Evolutionary conservation across 1,284 basidiomycete species (phyloP).

Genomic region (Marasmius fiardii): DNA sequence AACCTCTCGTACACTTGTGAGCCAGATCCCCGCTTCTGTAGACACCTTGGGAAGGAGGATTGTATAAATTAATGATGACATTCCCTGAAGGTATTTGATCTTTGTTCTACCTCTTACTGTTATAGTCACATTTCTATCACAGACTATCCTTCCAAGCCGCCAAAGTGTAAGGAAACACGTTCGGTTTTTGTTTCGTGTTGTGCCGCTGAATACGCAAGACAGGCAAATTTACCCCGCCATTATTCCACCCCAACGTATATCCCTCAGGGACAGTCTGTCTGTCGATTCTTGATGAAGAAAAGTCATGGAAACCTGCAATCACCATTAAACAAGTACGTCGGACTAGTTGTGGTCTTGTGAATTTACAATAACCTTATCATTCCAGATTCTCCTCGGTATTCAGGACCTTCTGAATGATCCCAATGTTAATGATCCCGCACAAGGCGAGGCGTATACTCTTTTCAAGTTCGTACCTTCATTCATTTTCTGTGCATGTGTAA

Average conservation of each 20-base stretch:
- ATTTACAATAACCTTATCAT: background rate
- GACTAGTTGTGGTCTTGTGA: background rate
- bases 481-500: too few species aligned
- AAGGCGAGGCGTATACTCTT: slow-evolving; percentile 96
- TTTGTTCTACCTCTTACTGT: slow-evolving; percentile 8
- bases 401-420: slow-evolving; percentile 94
- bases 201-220: slow-evolving; percentile 12
- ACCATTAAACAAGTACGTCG: slow-evolving; percentile 91
- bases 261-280: slow-evolving; percentile 98
- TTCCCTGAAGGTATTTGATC: slow-evolving; percentile 82
- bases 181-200: slow-evolving; percentile 1
- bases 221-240: slow-evolving; percentile 96
- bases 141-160: slow-evolving; percentile 96
- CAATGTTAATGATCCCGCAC: slow-evolving; percentile 93
- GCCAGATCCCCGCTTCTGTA: slow-evolving; percentile 30
- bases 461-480: slow-evolving; percentile 73
- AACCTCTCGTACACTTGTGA: slow-evolving; percentile 5
- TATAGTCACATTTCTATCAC: slow-evolving; percentile 2
- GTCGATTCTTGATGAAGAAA: slow-evolving; percentile 98
- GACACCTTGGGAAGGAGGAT: slow-evolving; percentile 96
- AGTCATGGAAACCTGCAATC: slow-evolving; percentile 98
- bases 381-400: slow-evolving; percentile 90
- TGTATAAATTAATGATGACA: slow-evolving; percentile 91
- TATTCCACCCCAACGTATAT: slow-evolving; percentile 99
- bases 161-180: slow-evolving; percentile 73